Conservation (phyloP, 106 monocot species). For the Platanthera guangdongensis region DNA sequence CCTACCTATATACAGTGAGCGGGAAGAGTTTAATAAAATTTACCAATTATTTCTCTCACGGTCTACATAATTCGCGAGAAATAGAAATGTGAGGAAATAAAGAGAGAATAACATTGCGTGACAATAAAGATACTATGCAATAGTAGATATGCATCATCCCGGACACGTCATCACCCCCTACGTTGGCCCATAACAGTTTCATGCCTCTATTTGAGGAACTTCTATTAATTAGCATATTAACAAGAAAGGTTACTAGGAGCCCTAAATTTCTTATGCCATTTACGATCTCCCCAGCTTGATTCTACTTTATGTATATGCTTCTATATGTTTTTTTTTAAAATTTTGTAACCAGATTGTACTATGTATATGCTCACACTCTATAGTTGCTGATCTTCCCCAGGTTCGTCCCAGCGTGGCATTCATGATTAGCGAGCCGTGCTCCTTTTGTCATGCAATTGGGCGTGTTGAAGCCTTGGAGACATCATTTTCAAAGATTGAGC, state of each 20-base stretch:
- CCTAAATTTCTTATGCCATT: neutral
- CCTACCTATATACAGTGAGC: too few species aligned
- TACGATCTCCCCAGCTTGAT: neutral
- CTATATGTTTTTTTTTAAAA: neutral
- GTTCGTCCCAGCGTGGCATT: conserved; percentile 92
- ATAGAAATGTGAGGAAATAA: too few species aligned
- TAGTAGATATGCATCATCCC: too few species aligned
- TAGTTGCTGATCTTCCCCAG: conserved; percentile 24
- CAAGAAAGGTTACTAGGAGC: neutral
- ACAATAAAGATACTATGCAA: too few species aligned
- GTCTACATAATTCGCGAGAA: too few species aligned
- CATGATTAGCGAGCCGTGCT: conserved; percentile 89
- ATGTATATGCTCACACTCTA: neutral
- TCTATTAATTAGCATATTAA: too few species aligned
- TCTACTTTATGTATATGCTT: neutral
- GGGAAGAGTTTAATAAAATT: too few species aligned
- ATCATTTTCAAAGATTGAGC: conserved; percentile 96
- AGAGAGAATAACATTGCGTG: too few species aligned
- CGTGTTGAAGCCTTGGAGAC: conserved; percentile 92
- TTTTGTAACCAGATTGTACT: neutral
- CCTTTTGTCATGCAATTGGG: conserved; percentile 87
- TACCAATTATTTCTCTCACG: too few species aligned
- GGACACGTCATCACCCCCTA: too few species aligned
- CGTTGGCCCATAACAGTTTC: too few species aligned
- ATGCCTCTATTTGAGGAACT: too few species aligned